These are phyloP conservation scores for Starmerella lactis-condensi DNA, from an alignment of 805 yeast genomes.

Conservation along the genomic window DNA sequence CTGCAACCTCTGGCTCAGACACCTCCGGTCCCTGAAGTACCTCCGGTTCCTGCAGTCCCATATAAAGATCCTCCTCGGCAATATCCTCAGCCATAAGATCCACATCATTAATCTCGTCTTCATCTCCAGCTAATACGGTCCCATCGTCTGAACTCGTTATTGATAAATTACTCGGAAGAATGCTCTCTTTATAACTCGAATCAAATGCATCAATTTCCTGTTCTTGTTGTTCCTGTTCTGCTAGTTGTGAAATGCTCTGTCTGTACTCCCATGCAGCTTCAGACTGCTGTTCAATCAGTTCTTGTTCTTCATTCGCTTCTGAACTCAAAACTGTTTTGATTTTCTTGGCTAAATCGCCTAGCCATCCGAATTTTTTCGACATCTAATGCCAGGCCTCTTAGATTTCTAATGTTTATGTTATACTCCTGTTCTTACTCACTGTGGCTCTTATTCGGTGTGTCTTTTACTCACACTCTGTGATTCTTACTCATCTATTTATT, in stretches of 20 bases:
- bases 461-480: too few relatives aligned
- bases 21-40: not conserved
- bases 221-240: too few relatives aligned
- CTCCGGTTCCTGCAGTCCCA: not conserved
- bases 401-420: too few relatives aligned
- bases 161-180: not conserved
- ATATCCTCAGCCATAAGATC: not conserved
- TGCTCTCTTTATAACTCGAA: slow-evolving; percentile 2
- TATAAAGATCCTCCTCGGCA: slow-evolving; percentile 1
- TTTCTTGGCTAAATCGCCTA: slow-evolving; percentile 4
- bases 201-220: slow-evolving; percentile 2
- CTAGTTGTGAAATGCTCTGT: too few relatives aligned
- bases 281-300: slow-evolving; percentile 3
- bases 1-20: too few relatives aligned
- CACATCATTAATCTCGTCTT: slow-evolving; percentile 2
- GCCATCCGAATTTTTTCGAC: slow-evolving; percentile 8
- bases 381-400: slow-evolving; percentile 2
- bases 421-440: too few relatives aligned
- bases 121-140: not conserved
- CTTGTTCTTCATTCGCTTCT: slow-evolving; percentile 3
- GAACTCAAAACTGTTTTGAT: too few relatives aligned
- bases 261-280: too few relatives aligned
- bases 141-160: not conserved
- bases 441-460: too few relatives aligned
- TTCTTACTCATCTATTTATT: too few relatives aligned